These are phyloP conservation scores for Pseudocercospora eumusae DNA, from an alignment of 2,329 filamentous ascomycete genomes.

Conservation along the genomic window DNA sequence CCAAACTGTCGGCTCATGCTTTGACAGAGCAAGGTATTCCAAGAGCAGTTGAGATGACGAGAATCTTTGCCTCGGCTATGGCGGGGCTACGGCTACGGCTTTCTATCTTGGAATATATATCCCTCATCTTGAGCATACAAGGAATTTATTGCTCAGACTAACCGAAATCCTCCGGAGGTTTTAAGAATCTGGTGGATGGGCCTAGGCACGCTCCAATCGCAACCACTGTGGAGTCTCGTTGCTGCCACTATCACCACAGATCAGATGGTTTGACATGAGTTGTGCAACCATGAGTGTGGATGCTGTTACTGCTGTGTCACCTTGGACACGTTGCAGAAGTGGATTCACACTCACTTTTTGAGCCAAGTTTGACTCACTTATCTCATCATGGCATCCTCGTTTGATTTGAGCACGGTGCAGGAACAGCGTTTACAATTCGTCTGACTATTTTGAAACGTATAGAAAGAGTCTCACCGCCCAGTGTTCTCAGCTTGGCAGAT, in stretches of 20 bases:
- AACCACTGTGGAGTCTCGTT: not conserved
- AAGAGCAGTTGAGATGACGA: not conserved
- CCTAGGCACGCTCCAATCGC: not conserved
- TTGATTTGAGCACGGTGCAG: not conserved
- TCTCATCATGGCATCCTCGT: not conserved
- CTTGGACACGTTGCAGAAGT: constrained; percentile 6
- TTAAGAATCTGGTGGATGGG: not conserved
- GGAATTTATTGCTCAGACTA: not conserved
- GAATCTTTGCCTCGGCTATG: not conserved
- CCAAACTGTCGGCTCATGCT: not conserved
- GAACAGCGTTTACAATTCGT: constrained; percentile 7
- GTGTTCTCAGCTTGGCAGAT: not conserved
- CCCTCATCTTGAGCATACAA: too few species aligned
- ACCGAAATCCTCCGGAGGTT: not conserved
- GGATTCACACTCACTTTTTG: not conserved
- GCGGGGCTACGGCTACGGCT: not conserved
- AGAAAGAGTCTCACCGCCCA: constrained; percentile 12
- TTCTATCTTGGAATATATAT: not conserved
- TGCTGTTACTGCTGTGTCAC: constrained; percentile 4
- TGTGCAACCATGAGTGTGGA: constrained; percentile 6
- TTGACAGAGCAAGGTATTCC: not conserved
- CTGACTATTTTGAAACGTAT: not conserved
- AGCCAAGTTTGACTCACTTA: constrained; percentile 2
- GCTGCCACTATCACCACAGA: not conserved
- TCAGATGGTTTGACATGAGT: constrained; percentile 1